phyloP scores from a whole-genome alignment of 2,329 filamentous ascomycete species.

The Cytospora piceicola region DNA sequence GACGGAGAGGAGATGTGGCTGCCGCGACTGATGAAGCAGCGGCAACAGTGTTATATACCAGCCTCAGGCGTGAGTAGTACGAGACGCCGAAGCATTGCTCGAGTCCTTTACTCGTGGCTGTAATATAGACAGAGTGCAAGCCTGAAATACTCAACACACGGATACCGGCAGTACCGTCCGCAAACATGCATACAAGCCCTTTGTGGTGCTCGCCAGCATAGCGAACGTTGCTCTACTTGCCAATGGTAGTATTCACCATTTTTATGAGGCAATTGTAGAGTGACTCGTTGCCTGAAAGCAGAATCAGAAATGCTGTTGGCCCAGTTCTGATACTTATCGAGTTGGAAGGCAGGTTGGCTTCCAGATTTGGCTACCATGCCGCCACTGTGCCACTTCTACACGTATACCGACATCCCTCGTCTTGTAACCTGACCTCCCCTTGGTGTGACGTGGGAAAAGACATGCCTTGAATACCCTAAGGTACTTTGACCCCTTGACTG shows the following conservation, averaged over 20 bases:
- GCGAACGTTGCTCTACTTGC: not conserved
- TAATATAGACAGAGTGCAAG: not conserved
- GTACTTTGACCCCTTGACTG: no score
- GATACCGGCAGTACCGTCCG: slow-evolving; percentile 29
- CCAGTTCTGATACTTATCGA: no score
- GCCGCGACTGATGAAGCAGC: slow-evolving; percentile 34
- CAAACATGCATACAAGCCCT: slow-evolving; percentile 13
- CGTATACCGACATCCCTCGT: not conserved
- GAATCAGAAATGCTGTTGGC: not conserved
- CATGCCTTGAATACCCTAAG: no score
- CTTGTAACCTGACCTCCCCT: not conserved
- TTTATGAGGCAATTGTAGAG: not conserved
- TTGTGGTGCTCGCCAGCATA: slow-evolving; percentile 3
- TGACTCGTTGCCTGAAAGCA: not conserved
- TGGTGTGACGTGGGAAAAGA: not conserved
- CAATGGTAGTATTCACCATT: not conserved
- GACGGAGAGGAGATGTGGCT: slow-evolving; percentile 40
- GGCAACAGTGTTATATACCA: slow-evolving; percentile 41
- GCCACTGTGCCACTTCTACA: not conserved
- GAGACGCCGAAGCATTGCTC: slow-evolving; percentile 37
- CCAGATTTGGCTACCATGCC: not conserved
- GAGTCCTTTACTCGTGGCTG: slow-evolving; percentile 41
- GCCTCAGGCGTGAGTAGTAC: slow-evolving; percentile 40
- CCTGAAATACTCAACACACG: slow-evolving; percentile 23
- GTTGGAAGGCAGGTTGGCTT: not conserved